A percentile compares a stretch with the other conserved stretches of the same genome.
Conservation (phyloP, 495 filamentous ascomycete species). For the Patellaria atrata region DNA sequence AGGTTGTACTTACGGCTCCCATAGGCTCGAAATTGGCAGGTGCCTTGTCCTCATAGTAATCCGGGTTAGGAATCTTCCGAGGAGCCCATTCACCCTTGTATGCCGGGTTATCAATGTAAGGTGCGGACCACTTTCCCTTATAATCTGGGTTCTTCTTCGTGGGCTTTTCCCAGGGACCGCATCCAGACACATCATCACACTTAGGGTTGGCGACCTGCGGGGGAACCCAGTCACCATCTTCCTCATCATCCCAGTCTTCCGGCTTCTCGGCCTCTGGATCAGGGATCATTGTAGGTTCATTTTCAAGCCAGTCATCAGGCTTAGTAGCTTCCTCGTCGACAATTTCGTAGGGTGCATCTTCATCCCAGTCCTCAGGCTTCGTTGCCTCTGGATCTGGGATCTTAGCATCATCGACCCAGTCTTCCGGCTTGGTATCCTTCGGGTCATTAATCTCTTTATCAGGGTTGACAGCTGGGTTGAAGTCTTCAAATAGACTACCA, state of each 20-base stretch:
- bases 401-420: slow-evolving; percentile 87
- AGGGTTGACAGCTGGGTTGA: slow-evolving; percentile 86
- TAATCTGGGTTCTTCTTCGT: slow-evolving; percentile 92
- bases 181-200: slow-evolving; percentile 86
- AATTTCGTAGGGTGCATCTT: slow-evolving; percentile 93
- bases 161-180: slow-evolving; percentile 83
- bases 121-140: slow-evolving; percentile 97
- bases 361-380: slow-evolving; percentile 98
- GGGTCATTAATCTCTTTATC: slow-evolving; percentile 91
- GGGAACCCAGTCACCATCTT: slow-evolving; percentile 96
- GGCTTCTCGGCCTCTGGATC: slow-evolving; percentile 98
- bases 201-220: slow-evolving; percentile 93
- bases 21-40: slow-evolving; percentile 96
- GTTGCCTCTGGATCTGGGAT: slow-evolving; percentile 86
- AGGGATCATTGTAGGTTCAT: slow-evolving; percentile 71
- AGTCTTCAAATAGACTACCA: slow-evolving; percentile 89
- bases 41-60: slow-evolving; percentile 95
- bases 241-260: slow-evolving; percentile 99
- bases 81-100: slow-evolving; percentile 97
- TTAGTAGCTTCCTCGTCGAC: slow-evolving; percentile 81
- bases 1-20: slow-evolving; percentile 59
- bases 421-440: slow-evolving; percentile 84
- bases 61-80: slow-evolving; percentile 91
- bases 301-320: slow-evolving; percentile 92
- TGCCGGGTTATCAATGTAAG: slow-evolving; percentile 90